Conservation (phyloP, 2,329 filamentous ascomycete species). For the Colletotrichum sp. region DNA sequence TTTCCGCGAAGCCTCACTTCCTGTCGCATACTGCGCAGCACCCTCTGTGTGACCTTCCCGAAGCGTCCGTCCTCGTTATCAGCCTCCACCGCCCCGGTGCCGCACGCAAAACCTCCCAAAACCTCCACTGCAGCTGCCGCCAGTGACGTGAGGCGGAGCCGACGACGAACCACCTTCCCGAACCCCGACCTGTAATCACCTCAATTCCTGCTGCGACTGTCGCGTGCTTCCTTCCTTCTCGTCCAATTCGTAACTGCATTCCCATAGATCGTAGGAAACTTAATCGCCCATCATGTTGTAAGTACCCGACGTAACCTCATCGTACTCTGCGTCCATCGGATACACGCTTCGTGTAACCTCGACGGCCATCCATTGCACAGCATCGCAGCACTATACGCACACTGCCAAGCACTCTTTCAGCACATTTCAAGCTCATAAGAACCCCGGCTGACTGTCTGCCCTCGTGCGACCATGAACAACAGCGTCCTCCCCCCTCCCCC, state of each 20-base stretch:
- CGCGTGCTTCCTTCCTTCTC: neutral
- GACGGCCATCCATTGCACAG: neutral
- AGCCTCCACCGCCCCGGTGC: neutral
- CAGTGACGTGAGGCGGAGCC: conserved; percentile 19
- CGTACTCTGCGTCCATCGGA: neutral
- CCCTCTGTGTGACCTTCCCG: neutral
- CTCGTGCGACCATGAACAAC: conserved; percentile 8
- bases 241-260: neutral
- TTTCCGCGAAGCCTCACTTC: neutral
- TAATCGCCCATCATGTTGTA: conserved; percentile 19
- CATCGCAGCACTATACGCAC: neutral
- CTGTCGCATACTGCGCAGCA: neutral
- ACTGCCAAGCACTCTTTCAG: neutral
- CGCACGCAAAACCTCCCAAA: neutral
- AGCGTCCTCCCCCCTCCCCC: conserved; percentile 88
- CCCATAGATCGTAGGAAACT: neutral
- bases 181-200: neutral
- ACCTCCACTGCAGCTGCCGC: neutral
- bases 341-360: neutral
- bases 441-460: neutral
- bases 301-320: neutral
- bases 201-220: neutral
- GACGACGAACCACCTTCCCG: neutral
- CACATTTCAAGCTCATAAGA: neutral
- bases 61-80: neutral